Evolutionary conservation across 2,329 filamentous ascomycete genomes (phyloP).

Genomic region (Tolypocladium guangdongense): DNA sequence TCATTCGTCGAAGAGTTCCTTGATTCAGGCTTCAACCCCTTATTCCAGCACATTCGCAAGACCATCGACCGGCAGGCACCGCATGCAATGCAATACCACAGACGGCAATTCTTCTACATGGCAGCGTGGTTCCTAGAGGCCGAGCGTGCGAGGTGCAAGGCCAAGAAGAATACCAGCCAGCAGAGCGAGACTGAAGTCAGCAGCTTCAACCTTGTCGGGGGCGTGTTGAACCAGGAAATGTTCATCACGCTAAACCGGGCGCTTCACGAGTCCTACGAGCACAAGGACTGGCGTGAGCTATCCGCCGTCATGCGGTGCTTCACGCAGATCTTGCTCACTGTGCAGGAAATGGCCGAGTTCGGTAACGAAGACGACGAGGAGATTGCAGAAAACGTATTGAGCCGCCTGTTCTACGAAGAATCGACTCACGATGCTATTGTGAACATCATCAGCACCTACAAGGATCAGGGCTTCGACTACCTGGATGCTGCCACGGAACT

Average conservation of each 20-base stretch:
- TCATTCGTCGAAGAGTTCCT: constrained; percentile 87
- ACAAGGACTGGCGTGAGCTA: constrained; percentile 79
- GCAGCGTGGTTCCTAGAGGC: constrained; percentile 88
- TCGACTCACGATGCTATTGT: constrained; percentile 82
- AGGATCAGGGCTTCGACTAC: constrained; percentile 88
- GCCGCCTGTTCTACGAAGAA: constrained; percentile 97
- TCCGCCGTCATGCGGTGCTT: constrained; percentile 88
- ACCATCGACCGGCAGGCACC: constrained; percentile 84
- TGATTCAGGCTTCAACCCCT: constrained; percentile 88
- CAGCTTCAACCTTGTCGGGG: constrained; percentile 78
- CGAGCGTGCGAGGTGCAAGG: constrained; percentile 60
- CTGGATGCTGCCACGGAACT: constrained; percentile 87
- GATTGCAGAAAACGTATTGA: constrained; percentile 94
- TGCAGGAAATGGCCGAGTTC: constrained; percentile 84
- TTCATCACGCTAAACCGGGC: constrained; percentile 79
- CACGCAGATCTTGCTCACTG: constrained; percentile 83
- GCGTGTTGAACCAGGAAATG: constrained; percentile 87
- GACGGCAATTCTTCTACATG: constrained; percentile 82
- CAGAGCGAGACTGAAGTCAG: constrained; percentile 44
- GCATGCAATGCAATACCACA: constrained; percentile 66
- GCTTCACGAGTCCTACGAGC: constrained; percentile 68
- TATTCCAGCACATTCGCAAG: constrained; percentile 76
- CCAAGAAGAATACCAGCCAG: constrained; percentile 42
- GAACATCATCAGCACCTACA: constrained; percentile 73
- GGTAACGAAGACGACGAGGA: constrained; percentile 87